phyloP scores from a whole-genome alignment of 1,284 basidiomycete species.

The Entoloma clypeatum region DNA sequence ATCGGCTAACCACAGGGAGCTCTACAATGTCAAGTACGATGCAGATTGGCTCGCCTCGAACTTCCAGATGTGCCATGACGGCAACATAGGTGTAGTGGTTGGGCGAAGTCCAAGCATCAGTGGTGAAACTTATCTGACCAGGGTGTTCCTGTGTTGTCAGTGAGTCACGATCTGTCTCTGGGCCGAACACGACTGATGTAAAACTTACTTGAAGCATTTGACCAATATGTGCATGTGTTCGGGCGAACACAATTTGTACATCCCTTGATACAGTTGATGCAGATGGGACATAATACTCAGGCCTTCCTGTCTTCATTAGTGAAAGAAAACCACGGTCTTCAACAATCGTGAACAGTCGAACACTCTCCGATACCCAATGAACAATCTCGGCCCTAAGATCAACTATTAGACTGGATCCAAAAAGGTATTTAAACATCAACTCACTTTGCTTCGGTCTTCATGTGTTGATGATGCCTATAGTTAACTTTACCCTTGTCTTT shows the following conservation, averaged over 20 bases:
- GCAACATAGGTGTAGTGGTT: conserved; percentile 19
- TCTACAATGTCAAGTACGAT: conserved; percentile 26
- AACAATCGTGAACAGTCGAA: conserved; percentile 21
- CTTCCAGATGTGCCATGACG: conserved; percentile 19
- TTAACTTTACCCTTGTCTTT: conserved; percentile 8
- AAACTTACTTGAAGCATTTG: conserved; percentile 22
- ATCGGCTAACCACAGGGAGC: too few species aligned
- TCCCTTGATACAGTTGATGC: conserved; percentile 23
- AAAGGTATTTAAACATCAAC: conserved; percentile 8
- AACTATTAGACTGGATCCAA: conserved; percentile 8
- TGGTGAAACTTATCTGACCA: conserved; percentile 19
- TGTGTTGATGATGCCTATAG: conserved; percentile 6
- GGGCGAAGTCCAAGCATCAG: conserved; percentile 23
- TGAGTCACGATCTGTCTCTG: conserved; percentile 2
- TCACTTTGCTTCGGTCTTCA: conserved; percentile 15
- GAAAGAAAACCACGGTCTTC: conserved; percentile 20
- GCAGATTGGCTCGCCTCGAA: conserved; percentile 13
- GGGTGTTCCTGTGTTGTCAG: conserved; percentile 22
- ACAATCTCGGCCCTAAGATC: conserved; percentile 22
- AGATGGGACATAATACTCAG: conserved; percentile 24
- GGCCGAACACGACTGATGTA: neutral
- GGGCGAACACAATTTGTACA: conserved; percentile 22
- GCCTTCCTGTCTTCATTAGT: conserved; percentile 28
- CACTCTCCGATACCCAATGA: conserved; percentile 22
- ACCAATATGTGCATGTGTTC: conserved; percentile 18